Conservation (phyloP, 1,284 basidiomycete genomes). For the Golubevia pallescens region DNA sequence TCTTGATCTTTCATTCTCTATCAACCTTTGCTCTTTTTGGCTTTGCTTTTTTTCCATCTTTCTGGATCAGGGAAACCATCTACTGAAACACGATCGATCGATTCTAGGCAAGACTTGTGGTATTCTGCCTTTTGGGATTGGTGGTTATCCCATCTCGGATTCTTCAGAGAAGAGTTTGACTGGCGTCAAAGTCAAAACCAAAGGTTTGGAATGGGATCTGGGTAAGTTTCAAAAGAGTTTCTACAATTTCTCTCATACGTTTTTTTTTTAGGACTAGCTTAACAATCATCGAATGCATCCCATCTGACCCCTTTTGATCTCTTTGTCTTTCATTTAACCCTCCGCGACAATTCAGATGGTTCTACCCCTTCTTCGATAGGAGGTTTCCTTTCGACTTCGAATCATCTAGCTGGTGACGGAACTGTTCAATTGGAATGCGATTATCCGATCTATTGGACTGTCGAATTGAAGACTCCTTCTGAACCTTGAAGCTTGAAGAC, state of each 20-base stretch:
- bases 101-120: constrained; percentile 55
- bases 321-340: not conserved
- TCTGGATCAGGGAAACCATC: constrained; percentile 24
- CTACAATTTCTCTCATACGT: not conserved
- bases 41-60: no score
- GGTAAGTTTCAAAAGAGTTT: constrained; percentile 19
- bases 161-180: constrained; percentile 10
- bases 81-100: constrained; percentile 22
- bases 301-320: not conserved
- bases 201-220: constrained; percentile 57
- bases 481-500: no score
- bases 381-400: constrained; percentile 57
- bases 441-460: constrained; percentile 51
- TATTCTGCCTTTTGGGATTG: constrained; percentile 39
- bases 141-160: not conserved
- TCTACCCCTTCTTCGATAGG: constrained; percentile 33
- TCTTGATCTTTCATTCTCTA: no score
- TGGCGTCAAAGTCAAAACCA: constrained; percentile 35
- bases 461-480: constrained; percentile 29
- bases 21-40: no score
- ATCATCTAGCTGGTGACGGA: constrained; percentile 33
- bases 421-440: constrained; percentile 39
- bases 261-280: no score
- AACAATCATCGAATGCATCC: not conserved
- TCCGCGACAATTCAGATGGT: not conserved